Conservation (phyloP, 371 early-diverging fungal genomes). For the Chytridium lagenaria region DNA sequence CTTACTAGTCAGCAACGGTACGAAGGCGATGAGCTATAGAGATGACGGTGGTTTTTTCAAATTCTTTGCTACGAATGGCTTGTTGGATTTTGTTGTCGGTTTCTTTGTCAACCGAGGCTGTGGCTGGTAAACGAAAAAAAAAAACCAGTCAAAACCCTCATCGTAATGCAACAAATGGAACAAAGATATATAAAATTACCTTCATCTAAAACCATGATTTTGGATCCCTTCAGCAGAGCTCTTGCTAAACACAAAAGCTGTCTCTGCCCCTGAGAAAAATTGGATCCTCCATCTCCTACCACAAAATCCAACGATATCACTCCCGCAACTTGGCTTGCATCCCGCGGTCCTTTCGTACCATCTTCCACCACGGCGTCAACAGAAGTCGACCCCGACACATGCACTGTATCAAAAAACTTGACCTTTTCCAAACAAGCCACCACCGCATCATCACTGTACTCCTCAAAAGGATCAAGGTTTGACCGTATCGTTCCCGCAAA, state of each 20-base stretch:
- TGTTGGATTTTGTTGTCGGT: conserved; percentile 78
- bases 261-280: conserved; percentile 60
- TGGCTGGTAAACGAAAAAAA: too few species aligned
- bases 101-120: conserved; percentile 55
- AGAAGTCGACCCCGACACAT: not conserved
- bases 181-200: too few species aligned
- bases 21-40: too few species aligned
- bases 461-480: conserved; percentile 64
- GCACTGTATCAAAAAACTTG: conserved; percentile 53
- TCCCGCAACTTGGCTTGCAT: not conserved
- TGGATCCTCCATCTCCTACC: conserved; percentile 44
- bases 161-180: too few species aligned
- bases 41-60: too few species aligned
- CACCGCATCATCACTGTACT: conserved; percentile 62
- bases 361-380: not conserved
- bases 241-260: conserved; percentile 66
- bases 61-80: conserved; percentile 67
- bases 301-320: not conserved
- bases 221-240: conserved; percentile 52
- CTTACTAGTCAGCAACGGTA: too few species aligned
- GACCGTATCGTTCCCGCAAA: conserved; percentile 49
- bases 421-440: conserved; percentile 67
- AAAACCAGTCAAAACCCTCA: too few species aligned
- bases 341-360: too few species aligned
- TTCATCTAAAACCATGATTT: conserved; percentile 60